Evolutionary conservation across 495 filamentous ascomycete species (phyloP), one percentile per base, ranked within the genome.

Genomic region (Massariosphaeria phaeospora): DNA sequence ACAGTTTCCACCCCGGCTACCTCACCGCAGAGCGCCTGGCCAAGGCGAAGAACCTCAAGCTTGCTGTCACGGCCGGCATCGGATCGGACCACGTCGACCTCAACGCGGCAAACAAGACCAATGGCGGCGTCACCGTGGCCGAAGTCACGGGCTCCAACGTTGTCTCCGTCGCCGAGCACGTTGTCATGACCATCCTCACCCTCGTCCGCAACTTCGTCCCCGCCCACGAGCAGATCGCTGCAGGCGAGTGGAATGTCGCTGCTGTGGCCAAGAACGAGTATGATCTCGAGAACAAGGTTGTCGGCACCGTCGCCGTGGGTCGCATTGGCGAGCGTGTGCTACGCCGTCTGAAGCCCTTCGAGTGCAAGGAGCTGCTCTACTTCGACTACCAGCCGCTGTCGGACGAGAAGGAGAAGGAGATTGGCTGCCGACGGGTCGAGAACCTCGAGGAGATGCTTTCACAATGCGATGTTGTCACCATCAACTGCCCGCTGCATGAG

Each of bases 361-460:
- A 96, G 76, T 98, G 93, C 88, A 98, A 96, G 84, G 93, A 98
- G 80, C 81, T 98, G 33, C 80, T 98, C 52, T 98, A 98, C 85
- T 98, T 87, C 70, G 93, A 98, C 77, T 98, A 98, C 83, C 93
- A 98, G 76, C 91, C 91, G 29, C 79, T 98, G 56, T 76, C 70
- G 46, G 69, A 89, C 49, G 90, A 95, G 76, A 76, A 84, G 62
- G 93, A 98, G 82, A 84, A 85, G 72, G 93, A 96, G 78, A 96
- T 98, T 72, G 93, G 93, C 70, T 91, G 85, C 79, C 80, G 93
- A 65, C 82, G 93, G 51, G 90, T 96, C 31, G 80, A 87, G 11
- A 76, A 67, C 65, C 82, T 98, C 62, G 91, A 96, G 79, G 93
- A 98, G 74, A 86, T 98, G 83, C 75, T 98, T 51, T 78, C 79